These are phyloP conservation scores for Lepraria neglecta DNA, from an alignment of 495 filamentous ascomycete species.

Conservation along the genomic window DNA sequence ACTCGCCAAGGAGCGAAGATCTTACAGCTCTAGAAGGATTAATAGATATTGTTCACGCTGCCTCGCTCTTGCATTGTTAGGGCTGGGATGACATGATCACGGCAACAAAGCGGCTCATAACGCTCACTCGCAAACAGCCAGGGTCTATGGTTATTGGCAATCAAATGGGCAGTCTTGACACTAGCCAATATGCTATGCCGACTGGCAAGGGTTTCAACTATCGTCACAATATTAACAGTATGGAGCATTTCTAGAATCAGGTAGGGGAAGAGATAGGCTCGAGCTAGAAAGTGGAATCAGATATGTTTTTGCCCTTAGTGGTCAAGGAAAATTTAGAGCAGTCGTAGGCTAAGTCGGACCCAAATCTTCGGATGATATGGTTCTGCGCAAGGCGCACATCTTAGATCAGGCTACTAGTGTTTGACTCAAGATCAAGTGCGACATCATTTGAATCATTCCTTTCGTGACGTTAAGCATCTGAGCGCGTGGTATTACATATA, in stretches of 20 bases:
- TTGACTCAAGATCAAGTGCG: too few relatives aligned
- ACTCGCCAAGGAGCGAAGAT: slow-evolving; percentile 31
- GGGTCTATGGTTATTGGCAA: slow-evolving; percentile 20
- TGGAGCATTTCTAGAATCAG: slow-evolving; percentile 41
- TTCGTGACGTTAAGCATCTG: too few relatives aligned
- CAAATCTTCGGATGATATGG: too few relatives aligned
- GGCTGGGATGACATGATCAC: slow-evolving; percentile 45
- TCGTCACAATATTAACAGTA: slow-evolving; percentile 35
- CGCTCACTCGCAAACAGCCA: slow-evolving; percentile 27
- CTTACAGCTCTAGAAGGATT: slow-evolving; percentile 34
- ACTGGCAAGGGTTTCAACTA: slow-evolving; percentile 21
- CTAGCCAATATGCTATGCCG: slow-evolving; percentile 26
- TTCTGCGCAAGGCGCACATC: too few relatives aligned
- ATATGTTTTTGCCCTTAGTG: not conserved
- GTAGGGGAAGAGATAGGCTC: slow-evolving; percentile 37
- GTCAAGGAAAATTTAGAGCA: not conserved
- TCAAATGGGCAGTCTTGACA: slow-evolving; percentile 8
- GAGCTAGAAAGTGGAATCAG: slow-evolving; percentile 26
- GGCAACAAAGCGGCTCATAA: slow-evolving; percentile 41
- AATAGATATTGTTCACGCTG: slow-evolving; percentile 51
- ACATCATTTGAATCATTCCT: too few relatives aligned
- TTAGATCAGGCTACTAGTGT: too few relatives aligned
- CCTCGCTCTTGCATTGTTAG: slow-evolving; percentile 57
- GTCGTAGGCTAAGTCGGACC: not conserved
- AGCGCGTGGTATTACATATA: too few relatives aligned